Evolutionary conservation across 139 green algal genomes (phyloP), one percentile per base, ranked within the genome.

Genomic region (Micractinium sp.): DNA sequence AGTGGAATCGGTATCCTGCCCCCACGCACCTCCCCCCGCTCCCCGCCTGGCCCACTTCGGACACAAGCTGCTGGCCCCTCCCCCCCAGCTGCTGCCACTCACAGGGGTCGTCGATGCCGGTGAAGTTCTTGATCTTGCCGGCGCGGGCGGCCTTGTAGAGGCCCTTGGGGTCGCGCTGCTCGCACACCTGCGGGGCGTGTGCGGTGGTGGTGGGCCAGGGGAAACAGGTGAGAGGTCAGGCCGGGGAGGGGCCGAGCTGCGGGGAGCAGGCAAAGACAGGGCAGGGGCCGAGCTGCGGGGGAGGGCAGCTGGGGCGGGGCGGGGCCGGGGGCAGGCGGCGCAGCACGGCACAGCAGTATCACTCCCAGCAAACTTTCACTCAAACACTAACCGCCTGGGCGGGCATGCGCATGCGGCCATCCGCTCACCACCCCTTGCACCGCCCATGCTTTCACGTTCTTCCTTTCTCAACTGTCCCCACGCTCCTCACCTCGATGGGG

Each of bases 101-200:
- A 86, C 81, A 87, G 1, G 83, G 83, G 67, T 87, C 83, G 83
- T 87, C 83, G 38, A 87, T 87, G 83, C 94, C 96, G n/a, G 96
- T 98, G 92, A 98, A 98, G 67, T 96, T 95, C 89, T 98, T 98
- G 35, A 99, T 95, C 90, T 97, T 94, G 36, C 98, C 98, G 35
- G 95, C 96, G 0, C 98, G 93, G 0, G 97, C 98, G 78, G 96
- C 94, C 90, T 98, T 99, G 94, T 99, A 99, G 41, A 99, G 93
- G 0, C 97, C 97, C 93, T 99, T 99, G 61, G 97, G 95, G 92
- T 99, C 98, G 1, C 98, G 95, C 87, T 95, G 53, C 93, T 99
- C 98, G 82, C 98, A 99, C 25, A 99, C 89, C 47, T 92, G 83
- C 63, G 22, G 38, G 38, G 35, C 0, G 36, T 2, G 16, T 29